Evolutionary conservation across 371 early-diverging fungal species (phyloP).

Genomic region (Mucor irregularis): DNA sequence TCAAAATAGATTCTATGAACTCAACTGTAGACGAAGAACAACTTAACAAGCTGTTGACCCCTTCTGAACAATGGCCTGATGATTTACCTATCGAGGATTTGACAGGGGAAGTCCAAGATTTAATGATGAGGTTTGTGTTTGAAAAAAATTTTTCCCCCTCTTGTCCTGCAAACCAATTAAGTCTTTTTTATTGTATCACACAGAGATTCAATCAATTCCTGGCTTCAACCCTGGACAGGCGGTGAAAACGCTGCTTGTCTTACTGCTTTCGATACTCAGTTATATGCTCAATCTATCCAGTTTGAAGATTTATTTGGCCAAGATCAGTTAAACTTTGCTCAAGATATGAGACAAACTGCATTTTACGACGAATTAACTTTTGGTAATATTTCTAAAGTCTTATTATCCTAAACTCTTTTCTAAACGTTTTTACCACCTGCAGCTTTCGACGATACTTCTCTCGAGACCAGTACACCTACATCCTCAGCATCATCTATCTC

Average conservation of each 20-base stretch:
- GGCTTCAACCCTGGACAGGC: slow-evolving; percentile 35
- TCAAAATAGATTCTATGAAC: slow-evolving; percentile 3
- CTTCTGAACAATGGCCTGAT: slow-evolving; percentile 18
- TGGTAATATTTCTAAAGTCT: slow-evolving; percentile 25
- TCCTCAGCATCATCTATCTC: slow-evolving; percentile 29
- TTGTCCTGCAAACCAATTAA: neutral
- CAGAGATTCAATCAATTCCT: slow-evolving; percentile 30
- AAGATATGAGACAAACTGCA: slow-evolving; percentile 13
- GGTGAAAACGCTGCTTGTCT: slow-evolving; percentile 23
- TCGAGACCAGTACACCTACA: slow-evolving; percentile 24
- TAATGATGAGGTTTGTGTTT: slow-evolving; percentile 43
- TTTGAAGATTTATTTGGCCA: slow-evolving; percentile 44
- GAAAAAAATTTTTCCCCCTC: slow-evolving; percentile 7
- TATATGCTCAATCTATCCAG: slow-evolving; percentile 41
- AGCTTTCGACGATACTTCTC: slow-evolving; percentile 25
- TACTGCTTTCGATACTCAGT: slow-evolving; percentile 33
- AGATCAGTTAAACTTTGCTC: slow-evolving; percentile 25
- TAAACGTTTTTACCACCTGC: no score
- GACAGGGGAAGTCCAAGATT: slow-evolving; percentile 46
- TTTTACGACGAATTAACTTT: slow-evolving; percentile 50
- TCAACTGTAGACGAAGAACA: slow-evolving; percentile 24
- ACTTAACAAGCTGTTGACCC: slow-evolving; percentile 27
- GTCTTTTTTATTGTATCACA: slow-evolving; percentile 8
- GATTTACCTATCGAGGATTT: slow-evolving; percentile 37
- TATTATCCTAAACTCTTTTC: neutral